Evolutionary conservation across 176 grass and related monocot genomes (phyloP).

Genomic region (Musa troglodytarum): DNA sequence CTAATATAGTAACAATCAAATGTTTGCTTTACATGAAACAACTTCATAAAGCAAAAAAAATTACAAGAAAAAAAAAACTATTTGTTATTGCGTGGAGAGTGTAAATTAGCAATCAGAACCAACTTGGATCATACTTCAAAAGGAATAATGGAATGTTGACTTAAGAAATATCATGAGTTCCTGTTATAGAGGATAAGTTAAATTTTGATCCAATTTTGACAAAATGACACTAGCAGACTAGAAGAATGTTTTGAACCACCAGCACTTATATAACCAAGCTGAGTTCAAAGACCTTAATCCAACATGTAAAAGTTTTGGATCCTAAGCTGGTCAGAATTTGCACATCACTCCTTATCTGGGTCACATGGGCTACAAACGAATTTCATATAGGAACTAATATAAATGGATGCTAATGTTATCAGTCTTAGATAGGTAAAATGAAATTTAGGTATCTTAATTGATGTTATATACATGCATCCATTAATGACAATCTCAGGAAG

Average conservation of each 20-base stretch:
- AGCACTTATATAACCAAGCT: not conserved
- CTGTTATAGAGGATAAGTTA: not conserved
- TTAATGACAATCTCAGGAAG: not conserved
- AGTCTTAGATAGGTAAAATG: too few relatives aligned
- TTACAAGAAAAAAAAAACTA: not conserved
- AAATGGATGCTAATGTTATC: too few relatives aligned
- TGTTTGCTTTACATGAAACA: not conserved
- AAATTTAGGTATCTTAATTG: too few relatives aligned
- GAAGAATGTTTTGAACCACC: not conserved
- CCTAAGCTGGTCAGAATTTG: too few relatives aligned
- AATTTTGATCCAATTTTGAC: not conserved
- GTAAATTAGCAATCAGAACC: not conserved
- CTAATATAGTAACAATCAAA: conserved; percentile 29
- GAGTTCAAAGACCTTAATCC: too few relatives aligned
- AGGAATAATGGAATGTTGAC: not conserved
- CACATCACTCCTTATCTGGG: too few relatives aligned
- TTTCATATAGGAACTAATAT: too few relatives aligned
- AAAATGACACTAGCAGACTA: not conserved
- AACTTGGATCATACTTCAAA: not conserved
- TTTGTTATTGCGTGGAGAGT: not conserved
- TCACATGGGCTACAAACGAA: too few relatives aligned
- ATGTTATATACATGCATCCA: not conserved
- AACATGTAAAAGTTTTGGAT: too few relatives aligned
- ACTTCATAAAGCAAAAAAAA: not conserved
- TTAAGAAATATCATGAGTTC: not conserved